Base-by-base conservation (phyloP, 164 flowering plant genomes). In the Santalum album region DNA sequence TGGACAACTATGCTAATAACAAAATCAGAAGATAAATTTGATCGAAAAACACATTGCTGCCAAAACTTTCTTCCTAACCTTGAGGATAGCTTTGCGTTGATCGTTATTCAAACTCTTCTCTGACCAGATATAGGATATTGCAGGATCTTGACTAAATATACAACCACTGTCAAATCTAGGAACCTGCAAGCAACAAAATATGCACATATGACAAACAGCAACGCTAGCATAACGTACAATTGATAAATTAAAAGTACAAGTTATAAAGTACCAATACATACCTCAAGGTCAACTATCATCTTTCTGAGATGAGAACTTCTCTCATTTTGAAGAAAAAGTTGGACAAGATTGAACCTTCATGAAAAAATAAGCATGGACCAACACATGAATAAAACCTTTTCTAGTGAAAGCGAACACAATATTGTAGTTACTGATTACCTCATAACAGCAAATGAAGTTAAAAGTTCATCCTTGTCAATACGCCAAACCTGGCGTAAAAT, bases 121-220 rank as follows among this genome's bases (percentile, higher is more conserved):
- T 25, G 97, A 87, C 78, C 83, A 74, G 3, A 94, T 57, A 65
- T 87, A 94, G 26, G 99, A 78, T 72, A 90, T 72, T 51, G 96
- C 96, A 55, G 99, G 97, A 72, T 94, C 97, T 65, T 94, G 99
- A 76, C 92, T 94, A 40, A 78, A 67, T 66, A 85, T 62, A 62
- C 78, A 70, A 49, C 92, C 95, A 69, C 84, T 74, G 42, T 94
- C 97, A 84, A 85, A 94, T 72, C 92, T 82, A 23, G 99, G 99
- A 56, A 77, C 74, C 99, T 94, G 68, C 44, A 38, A 38, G 14
- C 12, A 38, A 12, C 14, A 12, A 3, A 38, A 0, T 3, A 11
- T 9, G 7, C 42, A 38, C 7, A 36, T 12, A 43, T 3, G 40
- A 36, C 15, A 36, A 42, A 49, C 9, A 43, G 14, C 10, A 9